Evolutionary conservation across 1,139 yeast species (phyloP), one percentile per base, ranked within the genome.

Genomic region (Wickerhamomyces sp.): DNA sequence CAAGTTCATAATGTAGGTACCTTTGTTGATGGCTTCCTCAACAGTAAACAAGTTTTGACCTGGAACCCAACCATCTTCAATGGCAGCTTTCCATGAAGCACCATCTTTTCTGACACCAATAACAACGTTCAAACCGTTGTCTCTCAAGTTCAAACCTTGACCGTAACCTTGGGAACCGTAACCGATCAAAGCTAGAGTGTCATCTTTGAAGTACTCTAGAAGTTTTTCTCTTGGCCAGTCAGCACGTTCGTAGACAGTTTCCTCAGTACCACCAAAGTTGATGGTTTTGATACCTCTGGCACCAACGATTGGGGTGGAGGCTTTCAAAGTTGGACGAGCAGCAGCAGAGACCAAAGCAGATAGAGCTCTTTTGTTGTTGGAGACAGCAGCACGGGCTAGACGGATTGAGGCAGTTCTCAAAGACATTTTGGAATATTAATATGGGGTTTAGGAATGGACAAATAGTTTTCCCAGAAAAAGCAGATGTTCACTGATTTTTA

Each of bases 111-210:
- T 83, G 58, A 91, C 98, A 78, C 98, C 98, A 54, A 91, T 75
- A 65, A 91, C 85, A 57, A 91, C 98, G 66, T 91, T 91, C 61
- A 91, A 69, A 66, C 98, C 98, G 61, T 91, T 89, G 77, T 91
- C 98, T 75, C 98, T 86, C 75, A 91, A 72, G 88, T 91, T 91
- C 59, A 91, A 81, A 70, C 96, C 97, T 76, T 91, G 98, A 64
- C 98, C 98, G 76, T 91, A 91, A 72, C 98, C 98, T 75, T 91
- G 98, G 54, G 98, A 91, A 62, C 98, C 98, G 79, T 91, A 91
- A 70, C 98, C 98, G 56, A 91, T 89, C 62, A 91, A 72, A 54
- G 98, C 97, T 61, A 91, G 73, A 46, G 98, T 91, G 67, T 91
- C 98, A 69, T 89, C 73, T 78, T 91, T 89, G 87, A 91, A 91